phyloP scores from a whole-genome alignment of 352 stramenopile species.

The Pythium chondricola region DNA sequence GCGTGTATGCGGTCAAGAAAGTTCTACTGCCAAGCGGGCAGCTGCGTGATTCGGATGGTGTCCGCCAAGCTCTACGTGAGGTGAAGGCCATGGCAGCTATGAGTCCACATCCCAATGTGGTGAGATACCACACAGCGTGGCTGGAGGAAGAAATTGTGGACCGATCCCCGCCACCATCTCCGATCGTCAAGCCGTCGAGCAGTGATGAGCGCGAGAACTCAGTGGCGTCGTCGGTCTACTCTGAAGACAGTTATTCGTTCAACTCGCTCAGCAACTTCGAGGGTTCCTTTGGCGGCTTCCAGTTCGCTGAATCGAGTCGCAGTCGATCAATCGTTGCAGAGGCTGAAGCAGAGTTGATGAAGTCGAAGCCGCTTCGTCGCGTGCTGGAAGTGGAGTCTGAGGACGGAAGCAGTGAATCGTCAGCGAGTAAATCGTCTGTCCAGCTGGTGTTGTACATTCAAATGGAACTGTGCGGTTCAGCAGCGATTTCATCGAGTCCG shows the following conservation, averaged over 20 bases:
- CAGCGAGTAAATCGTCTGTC: background rate
- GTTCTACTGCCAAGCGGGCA: constrained; percentile 43
- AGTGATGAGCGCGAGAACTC: constrained; percentile 10
- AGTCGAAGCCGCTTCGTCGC: constrained; percentile 4
- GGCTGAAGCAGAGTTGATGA: constrained; percentile 14
- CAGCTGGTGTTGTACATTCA: constrained; percentile 73
- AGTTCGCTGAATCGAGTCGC: constrained; percentile 38
- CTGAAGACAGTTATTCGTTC: constrained; percentile 35
- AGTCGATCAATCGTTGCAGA: constrained; percentile 30
- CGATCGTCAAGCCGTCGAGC: too few relatives aligned
- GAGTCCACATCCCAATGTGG: constrained; percentile 60
- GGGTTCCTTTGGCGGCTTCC: constrained; percentile 51
- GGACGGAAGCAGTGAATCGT: constrained; percentile 18
- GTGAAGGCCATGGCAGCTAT: constrained; percentile 73
- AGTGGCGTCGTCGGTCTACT: constrained; percentile 49
- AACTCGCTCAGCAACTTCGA: constrained; percentile 42
- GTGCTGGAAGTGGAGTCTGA: constrained; percentile 11
- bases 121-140: constrained; percentile 79
- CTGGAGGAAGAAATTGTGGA: constrained; percentile 43
- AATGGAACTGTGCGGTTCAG: constrained; percentile 58
- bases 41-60: constrained; percentile 28
- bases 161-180: constrained; percentile 10
- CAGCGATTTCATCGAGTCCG: constrained; percentile 9
- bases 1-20: constrained; percentile 76
- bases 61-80: constrained; percentile 66